These are phyloP conservation scores for Puccinia hordei DNA, from an alignment of 1,284 basidiomycete genomes.

Conservation along the genomic window DNA sequence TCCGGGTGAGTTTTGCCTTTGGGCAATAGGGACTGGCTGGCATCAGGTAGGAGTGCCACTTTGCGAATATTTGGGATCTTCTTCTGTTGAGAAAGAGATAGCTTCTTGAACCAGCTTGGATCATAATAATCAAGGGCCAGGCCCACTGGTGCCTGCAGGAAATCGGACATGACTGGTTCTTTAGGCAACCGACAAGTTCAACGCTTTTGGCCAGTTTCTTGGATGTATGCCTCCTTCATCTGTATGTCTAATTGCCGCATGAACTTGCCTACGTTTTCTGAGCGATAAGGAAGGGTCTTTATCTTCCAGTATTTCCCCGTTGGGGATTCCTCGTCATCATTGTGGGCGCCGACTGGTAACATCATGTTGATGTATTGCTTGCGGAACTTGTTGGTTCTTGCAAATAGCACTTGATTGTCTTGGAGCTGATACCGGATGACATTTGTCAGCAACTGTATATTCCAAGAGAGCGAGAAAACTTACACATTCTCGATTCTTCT, in stretches of 20 bases:
- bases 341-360: background rate
- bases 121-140: conserved; percentile 25
- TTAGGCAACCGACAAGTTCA: background rate
- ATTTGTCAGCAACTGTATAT: too few relatives aligned
- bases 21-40: too few relatives aligned
- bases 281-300: conserved; percentile 29
- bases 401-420: too few relatives aligned
- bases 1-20: too few relatives aligned
- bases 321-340: too few relatives aligned
- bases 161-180: too few relatives aligned
- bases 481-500: too few relatives aligned
- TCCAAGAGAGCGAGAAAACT: too few relatives aligned
- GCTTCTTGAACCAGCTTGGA: conserved; percentile 1
- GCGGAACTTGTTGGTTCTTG: conserved; percentile 5
- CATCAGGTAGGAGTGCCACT: conserved; percentile 28
- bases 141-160: too few relatives aligned
- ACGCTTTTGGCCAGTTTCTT: background rate
- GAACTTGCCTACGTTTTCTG: conserved; percentile 11
- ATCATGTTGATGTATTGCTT: conserved; percentile 6
- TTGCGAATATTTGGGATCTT: background rate
- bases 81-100: background rate
- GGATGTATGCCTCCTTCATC: background rate
- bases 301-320: background rate
- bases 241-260: conserved; percentile 9
- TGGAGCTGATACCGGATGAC: too few relatives aligned